Base-by-base conservation (phyloP, 2,329 filamentous ascomycete genomes). In the Magnaporthiopsis poae region DNA sequence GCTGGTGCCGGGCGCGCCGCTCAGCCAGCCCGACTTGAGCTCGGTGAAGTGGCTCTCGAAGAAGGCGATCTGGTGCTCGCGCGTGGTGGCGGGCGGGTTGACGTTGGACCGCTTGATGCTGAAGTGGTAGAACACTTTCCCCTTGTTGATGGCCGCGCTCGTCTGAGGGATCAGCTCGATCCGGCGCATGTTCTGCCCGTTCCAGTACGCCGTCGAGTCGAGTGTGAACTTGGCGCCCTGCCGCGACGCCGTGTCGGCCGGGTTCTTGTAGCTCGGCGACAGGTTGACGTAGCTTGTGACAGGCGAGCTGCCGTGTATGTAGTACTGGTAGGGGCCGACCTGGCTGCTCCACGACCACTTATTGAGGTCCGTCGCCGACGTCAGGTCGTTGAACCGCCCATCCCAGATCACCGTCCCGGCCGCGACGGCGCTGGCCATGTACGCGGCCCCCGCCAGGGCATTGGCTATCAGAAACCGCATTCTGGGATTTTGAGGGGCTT, bases 121-220 rank as follows among this genome's bases (percentile, higher is more conserved):
- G 77, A 91, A 91, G 76, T 91, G 89, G 76, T 91, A 91, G 77
- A 82, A 89, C 46, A 90, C 83, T 64, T 84, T 87, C 61, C 88
- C 88, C n/a, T 76, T 72, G 70, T 86, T 87, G 75, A 91, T 88
- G 67, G 86, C 80, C 0, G 85, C 85, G 1, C 76, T 83, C 0
- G 88, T 90, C 77, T 90, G 86, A 11, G 89, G 88, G 70, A 92
- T 91, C 68, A 91, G 79, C 77, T 91, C 89, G 0, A 87, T 90
- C 65, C 89, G 83, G 74, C 88, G 86, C 89, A 91, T 91, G 63
- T 76, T 84, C 73, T 90, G 87, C 29, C 85, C 86, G 75, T 91
- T 88, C 88, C 88, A 91, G 75, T 85, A 89, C 0, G 88, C 82
- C 0, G 84, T 88, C 71, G 76, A 75, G 72, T 81, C 79, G 64